phyloP scores from a whole-genome alignment of 257 asterid species.

The Penstemon eatonii region DNA sequence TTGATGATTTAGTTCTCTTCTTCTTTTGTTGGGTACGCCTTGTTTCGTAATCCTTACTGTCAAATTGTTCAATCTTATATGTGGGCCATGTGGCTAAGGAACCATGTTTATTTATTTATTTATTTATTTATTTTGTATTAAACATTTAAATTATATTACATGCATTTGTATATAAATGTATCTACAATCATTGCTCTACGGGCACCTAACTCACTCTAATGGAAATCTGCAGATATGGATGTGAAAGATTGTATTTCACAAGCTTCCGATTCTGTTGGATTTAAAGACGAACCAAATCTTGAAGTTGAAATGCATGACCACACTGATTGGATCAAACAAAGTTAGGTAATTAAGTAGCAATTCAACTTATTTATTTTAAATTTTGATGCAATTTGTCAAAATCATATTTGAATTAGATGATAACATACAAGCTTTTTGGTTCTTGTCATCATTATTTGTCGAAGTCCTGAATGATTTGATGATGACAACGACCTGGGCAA shows the following conservation, averaged over 20 bases:
- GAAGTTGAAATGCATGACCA: constrained; percentile 67
- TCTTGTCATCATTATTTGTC: background rate
- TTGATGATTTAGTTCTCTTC: background rate
- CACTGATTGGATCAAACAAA: constrained; percentile 72
- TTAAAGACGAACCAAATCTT: constrained; percentile 61
- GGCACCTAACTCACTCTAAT: constrained; percentile 15
- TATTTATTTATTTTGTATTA: no score
- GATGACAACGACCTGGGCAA: no score
- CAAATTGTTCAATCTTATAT: no score
- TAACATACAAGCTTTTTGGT: background rate
- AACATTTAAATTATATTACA: background rate
- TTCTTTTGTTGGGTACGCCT: background rate
- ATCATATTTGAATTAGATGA: background rate
- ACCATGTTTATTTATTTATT: no score
- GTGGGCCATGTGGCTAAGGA: no score
- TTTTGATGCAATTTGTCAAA: background rate
- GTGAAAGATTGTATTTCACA: constrained; percentile 72
- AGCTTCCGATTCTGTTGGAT: constrained; percentile 82
- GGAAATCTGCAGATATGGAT: constrained; percentile 59
- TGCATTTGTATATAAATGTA: no score
- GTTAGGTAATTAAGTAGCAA: constrained; percentile 47
- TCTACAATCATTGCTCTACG: background rate
- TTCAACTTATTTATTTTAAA: background rate
- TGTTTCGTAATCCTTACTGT: background rate
- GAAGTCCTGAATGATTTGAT: background rate